Evolutionary conservation across 1,284 basidiomycete genomes (phyloP), one percentile per base, ranked within the genome.

Genomic region (Coniophora puteana): DNA sequence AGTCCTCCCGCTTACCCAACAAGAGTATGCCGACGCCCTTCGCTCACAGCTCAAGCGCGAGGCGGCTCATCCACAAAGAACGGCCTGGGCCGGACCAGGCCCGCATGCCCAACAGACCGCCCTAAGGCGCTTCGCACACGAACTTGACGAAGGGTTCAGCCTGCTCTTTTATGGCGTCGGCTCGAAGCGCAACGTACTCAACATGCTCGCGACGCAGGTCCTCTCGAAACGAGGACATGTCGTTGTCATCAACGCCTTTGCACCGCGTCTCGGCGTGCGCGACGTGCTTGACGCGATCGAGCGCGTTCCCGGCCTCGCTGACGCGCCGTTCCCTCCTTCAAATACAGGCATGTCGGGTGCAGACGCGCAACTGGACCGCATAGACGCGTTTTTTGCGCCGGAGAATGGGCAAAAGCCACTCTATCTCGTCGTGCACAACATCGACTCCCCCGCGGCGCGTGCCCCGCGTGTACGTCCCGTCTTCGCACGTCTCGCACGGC

Each of bases 91-190:
- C n/a, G n/a, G 54, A 68, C 27, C 37, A 27, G 44, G 54, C 51
- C 36, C 47, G 10, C 38, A 60, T 5, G 57, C 61, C 16, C 59
- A 65, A 37, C 58, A 55, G 21, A 51, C 55, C 1, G 63, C 75
- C n/a, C 87, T 84, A 54, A 66, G 70, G 14, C 76, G 82, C 37
- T 89, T 84, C 63, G 62, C 75, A 23, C 66, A 70, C 42, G 89
- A 95, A 59, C 72, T 96, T 17, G 66, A 74, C 1, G 75, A 83
- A 53, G 91, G 89, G 1, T 95, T 93, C 71, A 92, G 89, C 58
- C 65, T 96, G 39, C 61, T 93, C 8, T 82, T 90, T 56, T 90
- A 92, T 53, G 93, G 93, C 1, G 79, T 81, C 52, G 93, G 93
- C 1, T 93, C 89, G 17, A 97, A 96, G 58, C 72, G 89, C 38